These are phyloP conservation scores for Talaromyces albobiverticillius DNA, from an alignment of 2,329 filamentous ascomycete species.

Conservation along the genomic window DNA sequence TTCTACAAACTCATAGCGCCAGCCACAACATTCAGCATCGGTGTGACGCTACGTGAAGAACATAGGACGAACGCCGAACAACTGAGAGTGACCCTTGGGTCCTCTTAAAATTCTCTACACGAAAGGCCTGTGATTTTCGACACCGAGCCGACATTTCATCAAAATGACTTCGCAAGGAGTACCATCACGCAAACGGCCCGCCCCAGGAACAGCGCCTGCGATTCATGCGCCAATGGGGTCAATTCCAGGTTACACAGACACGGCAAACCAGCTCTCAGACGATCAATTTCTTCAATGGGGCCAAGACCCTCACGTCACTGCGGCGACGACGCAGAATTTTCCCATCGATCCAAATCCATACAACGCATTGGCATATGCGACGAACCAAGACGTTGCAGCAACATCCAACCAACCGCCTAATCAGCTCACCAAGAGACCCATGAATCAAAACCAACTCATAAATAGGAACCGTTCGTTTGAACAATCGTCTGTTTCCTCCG, in stretches of 20 bases:
- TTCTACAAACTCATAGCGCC: not conserved
- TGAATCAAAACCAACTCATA: too few relatives aligned
- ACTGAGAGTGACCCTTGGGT: constrained; percentile 14
- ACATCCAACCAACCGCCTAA: constrained; percentile 42
- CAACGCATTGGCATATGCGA: constrained; percentile 22
- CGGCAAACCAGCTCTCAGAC: constrained; percentile 45
- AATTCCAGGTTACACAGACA: constrained; percentile 46
- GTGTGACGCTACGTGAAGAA: not conserved
- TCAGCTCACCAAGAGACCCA: constrained; percentile 39
- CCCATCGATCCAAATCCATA: constrained; percentile 39
- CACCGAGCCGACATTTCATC: not conserved
- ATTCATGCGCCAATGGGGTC: constrained; percentile 54
- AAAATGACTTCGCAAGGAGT: constrained; percentile 41
- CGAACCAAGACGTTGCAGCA: constrained; percentile 51
- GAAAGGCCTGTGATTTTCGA: not conserved
- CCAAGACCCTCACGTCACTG: constrained; percentile 37
- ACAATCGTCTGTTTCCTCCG: constrained; percentile 22
- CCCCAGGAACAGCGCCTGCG: constrained; percentile 67
- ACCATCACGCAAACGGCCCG: constrained; percentile 65
- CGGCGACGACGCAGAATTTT: constrained; percentile 28
- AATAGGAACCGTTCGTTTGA: constrained; percentile 38
- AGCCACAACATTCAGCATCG: not conserved
- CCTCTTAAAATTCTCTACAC: constrained; percentile 8
- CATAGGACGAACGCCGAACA: not conserved
- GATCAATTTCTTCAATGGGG: constrained; percentile 58